These are phyloP conservation scores for Coprinopsis strossmayeri DNA, from an alignment of 768 basidiomycete genomes.

Conservation along the genomic window DNA sequence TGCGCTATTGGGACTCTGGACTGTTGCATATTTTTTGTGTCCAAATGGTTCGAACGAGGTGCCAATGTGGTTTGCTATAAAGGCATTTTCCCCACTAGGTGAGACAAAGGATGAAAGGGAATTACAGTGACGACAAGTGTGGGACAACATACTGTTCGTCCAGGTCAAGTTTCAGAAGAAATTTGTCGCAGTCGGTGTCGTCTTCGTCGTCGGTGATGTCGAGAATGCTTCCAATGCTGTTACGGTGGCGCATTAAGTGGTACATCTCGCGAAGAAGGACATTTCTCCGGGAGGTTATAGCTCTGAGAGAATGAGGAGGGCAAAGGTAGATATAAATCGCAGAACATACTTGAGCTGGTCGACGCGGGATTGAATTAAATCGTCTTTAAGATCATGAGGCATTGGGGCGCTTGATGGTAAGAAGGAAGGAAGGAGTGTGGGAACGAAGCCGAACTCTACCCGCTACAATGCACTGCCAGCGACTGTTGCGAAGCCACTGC, in stretches of 20 bases:
- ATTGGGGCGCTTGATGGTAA: conserved; percentile 4
- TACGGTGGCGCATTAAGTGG: conserved; percentile 51
- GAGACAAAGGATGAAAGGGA: neutral
- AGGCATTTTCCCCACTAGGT: conserved; percentile 3
- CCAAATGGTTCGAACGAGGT: neutral
- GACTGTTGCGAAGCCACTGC: conserved; percentile 8
- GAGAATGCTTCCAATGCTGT: conserved; percentile 35
- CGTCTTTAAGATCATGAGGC: conserved; percentile 15
- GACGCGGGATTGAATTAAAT: conserved; percentile 37
- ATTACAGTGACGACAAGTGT: neutral
- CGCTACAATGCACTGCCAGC: conserved; percentile 12
- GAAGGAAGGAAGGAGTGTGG: conserved; percentile 6
- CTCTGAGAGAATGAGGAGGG: conserved; percentile 29
- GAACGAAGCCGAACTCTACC: conserved; percentile 1
- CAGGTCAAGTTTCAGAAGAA: conserved; percentile 11
- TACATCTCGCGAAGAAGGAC: conserved; percentile 68
- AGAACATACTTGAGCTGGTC: conserved; percentile 38
- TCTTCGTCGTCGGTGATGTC: conserved; percentile 16
- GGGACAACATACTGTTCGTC: conserved; percentile 17
- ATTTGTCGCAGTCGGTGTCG: conserved; percentile 6
- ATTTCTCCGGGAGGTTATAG: conserved; percentile 60
- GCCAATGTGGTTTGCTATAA: conserved; percentile 4
- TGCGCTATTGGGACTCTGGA: too few relatives aligned
- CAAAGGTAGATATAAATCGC: neutral
- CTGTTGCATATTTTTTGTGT: neutral